These are phyloP conservation scores for Pugionium dolabratum DNA, from an alignment of 345 rosid species.

Conservation along the genomic window DNA sequence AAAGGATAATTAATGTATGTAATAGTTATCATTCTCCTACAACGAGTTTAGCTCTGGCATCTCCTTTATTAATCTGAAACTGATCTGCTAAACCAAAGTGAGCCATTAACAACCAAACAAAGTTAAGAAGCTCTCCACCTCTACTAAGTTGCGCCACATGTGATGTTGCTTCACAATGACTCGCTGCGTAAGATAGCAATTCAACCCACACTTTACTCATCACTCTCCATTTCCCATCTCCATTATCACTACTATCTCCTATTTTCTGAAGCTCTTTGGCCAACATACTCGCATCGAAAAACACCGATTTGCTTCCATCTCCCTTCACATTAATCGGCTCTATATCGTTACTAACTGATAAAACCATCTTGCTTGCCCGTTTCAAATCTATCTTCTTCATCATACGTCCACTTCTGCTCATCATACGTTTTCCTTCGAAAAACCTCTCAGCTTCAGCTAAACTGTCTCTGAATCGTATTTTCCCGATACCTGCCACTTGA, in stretches of 20 bases:
- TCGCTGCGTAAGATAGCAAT: slow-evolving; percentile 43
- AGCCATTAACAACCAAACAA: slow-evolving; percentile 47
- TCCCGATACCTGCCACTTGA: slow-evolving; percentile 39
- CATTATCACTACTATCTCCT: too few species aligned
- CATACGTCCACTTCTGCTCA: background rate
- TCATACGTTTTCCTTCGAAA: slow-evolving; percentile 14
- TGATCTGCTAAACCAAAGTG: slow-evolving; percentile 49
- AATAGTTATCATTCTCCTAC: slow-evolving; percentile 29
- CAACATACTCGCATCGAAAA: slow-evolving; percentile 36
- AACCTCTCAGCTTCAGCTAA: slow-evolving; percentile 30
- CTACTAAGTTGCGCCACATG: slow-evolving; percentile 41
- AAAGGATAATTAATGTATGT: background rate
- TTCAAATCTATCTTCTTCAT: slow-evolving; percentile 5
- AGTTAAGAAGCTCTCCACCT: slow-evolving; percentile 48
- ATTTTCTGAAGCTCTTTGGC: slow-evolving; percentile 28
- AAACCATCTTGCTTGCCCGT: slow-evolving; percentile 1
- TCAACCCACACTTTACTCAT: slow-evolving; percentile 51
- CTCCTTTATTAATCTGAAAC: slow-evolving; percentile 56
- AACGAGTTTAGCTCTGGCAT: slow-evolving; percentile 55
- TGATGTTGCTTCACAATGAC: slow-evolving; percentile 38
- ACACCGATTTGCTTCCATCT: slow-evolving; percentile 38
- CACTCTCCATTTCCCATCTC: slow-evolving; percentile 43
- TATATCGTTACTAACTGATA: slow-evolving; percentile 1
- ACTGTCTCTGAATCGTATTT: slow-evolving; percentile 40
- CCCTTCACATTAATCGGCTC: slow-evolving; percentile 23